Evolutionary conservation across 129 eudicot species (phyloP).

Genomic region (Solidago caesia): DNA sequence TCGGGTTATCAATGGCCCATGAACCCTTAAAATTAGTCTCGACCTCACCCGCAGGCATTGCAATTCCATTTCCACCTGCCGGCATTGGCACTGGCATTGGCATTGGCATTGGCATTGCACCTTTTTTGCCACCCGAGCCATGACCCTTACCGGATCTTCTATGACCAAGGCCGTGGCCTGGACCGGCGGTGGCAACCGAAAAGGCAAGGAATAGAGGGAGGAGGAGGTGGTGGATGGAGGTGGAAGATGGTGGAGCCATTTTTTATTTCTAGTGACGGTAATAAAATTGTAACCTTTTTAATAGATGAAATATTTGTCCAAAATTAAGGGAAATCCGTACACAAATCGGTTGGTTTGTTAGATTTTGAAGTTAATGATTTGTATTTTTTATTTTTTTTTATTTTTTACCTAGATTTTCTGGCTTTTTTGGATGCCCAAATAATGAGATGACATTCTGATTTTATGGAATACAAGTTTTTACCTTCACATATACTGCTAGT

Average conservation of each 20-base stretch:
- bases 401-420: constrained; percentile 1
- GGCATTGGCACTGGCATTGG: neutral
- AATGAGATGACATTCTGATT: neutral
- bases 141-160: neutral
- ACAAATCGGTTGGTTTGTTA: constrained; percentile 29
- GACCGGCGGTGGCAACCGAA: constrained; percentile 1
- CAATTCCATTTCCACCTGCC: neutral
- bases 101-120: neutral
- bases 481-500: too few relatives aligned
- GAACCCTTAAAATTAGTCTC: constrained; percentile 39
- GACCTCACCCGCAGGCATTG: neutral
- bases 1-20: constrained; percentile 44
- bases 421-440: constrained; percentile 11
- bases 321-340: constrained; percentile 36
- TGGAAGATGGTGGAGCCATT: constrained; percentile 26
- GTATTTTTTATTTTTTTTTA: neutral
- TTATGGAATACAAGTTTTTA: neutral
- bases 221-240: constrained; percentile 27
- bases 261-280: constrained; percentile 18
- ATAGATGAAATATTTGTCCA: constrained; percentile 29
- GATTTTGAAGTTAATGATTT: constrained; percentile 23
- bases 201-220: constrained; percentile 26
- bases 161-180: neutral
- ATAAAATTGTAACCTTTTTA: constrained; percentile 28
- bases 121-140: neutral